A percentile compares a stretch with the other conserved stretches of the same genome.
phyloP scores from a whole-genome alignment of 371 early-diverging fungal species.

The Massospora cicadina region DNA sequence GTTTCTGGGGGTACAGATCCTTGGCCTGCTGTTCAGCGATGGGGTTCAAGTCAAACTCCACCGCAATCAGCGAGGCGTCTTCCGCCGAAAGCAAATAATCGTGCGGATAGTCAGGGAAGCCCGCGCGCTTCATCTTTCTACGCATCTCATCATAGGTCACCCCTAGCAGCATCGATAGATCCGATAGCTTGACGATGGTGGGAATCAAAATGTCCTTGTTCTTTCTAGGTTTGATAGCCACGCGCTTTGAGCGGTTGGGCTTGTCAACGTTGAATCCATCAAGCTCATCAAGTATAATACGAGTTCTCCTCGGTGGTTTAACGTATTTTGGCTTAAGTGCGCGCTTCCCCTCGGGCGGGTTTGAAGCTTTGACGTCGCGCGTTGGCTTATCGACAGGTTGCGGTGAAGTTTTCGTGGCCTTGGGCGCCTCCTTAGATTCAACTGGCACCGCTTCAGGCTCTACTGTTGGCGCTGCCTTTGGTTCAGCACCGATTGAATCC shows the following conservation, averaged over 20 bases:
- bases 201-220: conserved; percentile 55
- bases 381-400: too few species aligned
- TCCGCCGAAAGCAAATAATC: conserved; percentile 60
- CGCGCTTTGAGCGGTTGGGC: neutral
- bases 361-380: too few species aligned
- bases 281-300: neutral
- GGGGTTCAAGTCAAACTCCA: conserved; percentile 73
- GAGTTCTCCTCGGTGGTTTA: neutral
- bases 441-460: too few species aligned
- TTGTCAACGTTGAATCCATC: neutral
- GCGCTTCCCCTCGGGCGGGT: neutral
- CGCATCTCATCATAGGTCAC: conserved; percentile 24
- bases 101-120: conserved; percentile 53
- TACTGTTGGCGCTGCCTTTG: too few species aligned
- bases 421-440: too few species aligned
- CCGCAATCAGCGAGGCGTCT: conserved; percentile 63
- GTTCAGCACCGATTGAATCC: too few species aligned
- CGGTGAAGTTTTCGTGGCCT: too few species aligned
- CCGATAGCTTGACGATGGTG: conserved; percentile 62
- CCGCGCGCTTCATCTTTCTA: conserved; percentile 29
- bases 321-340: neutral
- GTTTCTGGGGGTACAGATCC: conserved; percentile 27
- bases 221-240: neutral
- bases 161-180: conserved; percentile 56
- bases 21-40: conserved; percentile 33